Base-by-base conservation (phyloP, 2,329 filamentous ascomycete genomes). In the Trichoderma arundinaceum region DNA sequence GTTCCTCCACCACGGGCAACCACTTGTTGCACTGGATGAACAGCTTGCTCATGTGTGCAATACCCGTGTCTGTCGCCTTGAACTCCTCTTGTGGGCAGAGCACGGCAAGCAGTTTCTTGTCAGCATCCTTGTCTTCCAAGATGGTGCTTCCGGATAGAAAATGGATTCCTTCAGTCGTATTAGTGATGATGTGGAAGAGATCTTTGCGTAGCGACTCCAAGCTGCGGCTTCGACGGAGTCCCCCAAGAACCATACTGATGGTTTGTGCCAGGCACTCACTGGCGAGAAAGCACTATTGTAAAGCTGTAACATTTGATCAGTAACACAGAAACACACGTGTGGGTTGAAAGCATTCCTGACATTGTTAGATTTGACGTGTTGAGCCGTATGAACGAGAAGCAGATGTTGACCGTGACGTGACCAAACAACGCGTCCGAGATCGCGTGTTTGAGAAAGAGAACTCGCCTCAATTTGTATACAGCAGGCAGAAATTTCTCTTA, bases 91-190 rank as follows among this genome's bases (percentile, higher is more conserved):
- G 49, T 2, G 66, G 62, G 38, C 66, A 67, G 5, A 67, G 43
- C 13, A n/a, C 53, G 8, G 54, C 62, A n/a, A 65, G 41, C 0
- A 65, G 43, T 12, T 60, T 33, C 7, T 43, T 49, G 17, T 67
- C 66, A 4, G 33, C 5, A 5, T 48, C 33, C 33, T 67, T 61
- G 62, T 49, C 19, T 19, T 19, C 1, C 22, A 65, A 9, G n/a
- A 67, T 33, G 13, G 48, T 13, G 22, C 22, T 15, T 10, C 44
- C 19, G 5, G 49, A 19, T 17, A n/a, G 1, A 7, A 61, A 67
- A 13, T 65, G 53, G 15, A 67, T 17, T 35, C 66, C 62, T 9
- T 67, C 58, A n/a, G 62, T 65, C 8, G 53, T 66, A 15, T 67
- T 41, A 15, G 39, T 39, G 38, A 67, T 33, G 9, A 32, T 51